Evolutionary conservation across 495 filamentous ascomycete genomes (phyloP).

Genomic region (Aspergillus sclerotioniger): DNA sequence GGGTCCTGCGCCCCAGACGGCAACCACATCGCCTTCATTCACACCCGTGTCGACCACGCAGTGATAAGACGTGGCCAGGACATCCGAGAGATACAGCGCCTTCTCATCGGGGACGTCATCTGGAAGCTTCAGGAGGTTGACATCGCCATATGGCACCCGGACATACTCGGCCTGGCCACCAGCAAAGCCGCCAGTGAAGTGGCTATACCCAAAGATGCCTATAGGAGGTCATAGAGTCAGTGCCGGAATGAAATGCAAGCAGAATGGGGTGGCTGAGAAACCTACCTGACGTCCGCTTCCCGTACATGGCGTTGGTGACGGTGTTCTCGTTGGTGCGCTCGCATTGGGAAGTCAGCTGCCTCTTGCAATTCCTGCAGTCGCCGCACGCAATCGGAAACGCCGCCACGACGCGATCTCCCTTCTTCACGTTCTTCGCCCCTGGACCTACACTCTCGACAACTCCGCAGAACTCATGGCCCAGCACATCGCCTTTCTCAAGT

Average conservation of each 20-base stretch:
- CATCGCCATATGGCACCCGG: conserved; percentile 77
- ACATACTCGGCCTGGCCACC: conserved; percentile 89
- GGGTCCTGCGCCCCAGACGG: conserved; percentile 66
- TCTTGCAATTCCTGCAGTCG: conserved; percentile 72
- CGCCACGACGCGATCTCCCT: conserved; percentile 77
- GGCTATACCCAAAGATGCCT: conserved; percentile 53
- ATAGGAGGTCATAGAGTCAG: neutral
- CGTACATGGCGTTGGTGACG: conserved; percentile 70
- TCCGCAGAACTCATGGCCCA: conserved; percentile 89
- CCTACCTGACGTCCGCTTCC: conserved; percentile 67
- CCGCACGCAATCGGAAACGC: conserved; percentile 79
- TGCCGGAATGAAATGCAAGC: neutral
- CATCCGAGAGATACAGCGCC: conserved; percentile 77
- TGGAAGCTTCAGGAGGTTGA: conserved; percentile 78
- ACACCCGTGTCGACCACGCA: conserved; percentile 82
- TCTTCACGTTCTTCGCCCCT: conserved; percentile 54
- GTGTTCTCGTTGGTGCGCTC: conserved; percentile 74
- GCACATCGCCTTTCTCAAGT: conserved; percentile 78
- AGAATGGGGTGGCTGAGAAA: neutral
- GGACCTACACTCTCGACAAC: conserved; percentile 71
- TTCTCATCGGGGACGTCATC: conserved; percentile 85
- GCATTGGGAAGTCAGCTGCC: conserved; percentile 74
- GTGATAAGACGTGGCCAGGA: conserved; percentile 76
- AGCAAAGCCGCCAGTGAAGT: conserved; percentile 84
- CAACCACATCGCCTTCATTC: conserved; percentile 69